Percentiles rank a stretch among this genome's conserved stretches.
Conservation (phyloP, 2,329 filamentous ascomycete species). For the Pezicula radicicola region DNA sequence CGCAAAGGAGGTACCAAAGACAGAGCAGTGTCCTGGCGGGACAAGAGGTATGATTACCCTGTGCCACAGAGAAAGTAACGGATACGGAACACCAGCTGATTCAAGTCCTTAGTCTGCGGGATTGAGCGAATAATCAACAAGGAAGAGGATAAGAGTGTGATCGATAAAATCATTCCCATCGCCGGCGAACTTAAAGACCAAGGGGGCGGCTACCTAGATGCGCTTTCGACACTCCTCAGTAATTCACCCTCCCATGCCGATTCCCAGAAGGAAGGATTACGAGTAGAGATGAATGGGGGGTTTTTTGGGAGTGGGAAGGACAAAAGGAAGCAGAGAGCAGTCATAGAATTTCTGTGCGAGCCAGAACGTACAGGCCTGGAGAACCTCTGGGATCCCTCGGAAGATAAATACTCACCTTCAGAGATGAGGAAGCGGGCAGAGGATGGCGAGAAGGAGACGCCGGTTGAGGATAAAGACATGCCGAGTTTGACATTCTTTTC, state of each 20-base stretch:
- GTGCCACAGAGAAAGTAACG: background rate
- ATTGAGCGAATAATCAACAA: slow-evolving; percentile 58
- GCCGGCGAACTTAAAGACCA: slow-evolving; percentile 65
- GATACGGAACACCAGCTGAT: slow-evolving; percentile 6
- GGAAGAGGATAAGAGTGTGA: slow-evolving; percentile 43
- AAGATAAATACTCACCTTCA: slow-evolving; percentile 47
- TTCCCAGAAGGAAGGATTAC: slow-evolving; percentile 66
- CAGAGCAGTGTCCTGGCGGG: slow-evolving; percentile 64
- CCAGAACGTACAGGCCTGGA: slow-evolving; percentile 69
- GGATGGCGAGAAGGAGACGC: slow-evolving; percentile 28
- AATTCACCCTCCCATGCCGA: slow-evolving; percentile 62
- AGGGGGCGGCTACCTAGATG: slow-evolving; percentile 60
- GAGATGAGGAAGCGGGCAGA: slow-evolving; percentile 29
- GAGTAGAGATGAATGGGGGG: slow-evolving; percentile 64
- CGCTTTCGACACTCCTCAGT: slow-evolving; percentile 63
- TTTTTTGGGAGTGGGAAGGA: slow-evolving; percentile 45
- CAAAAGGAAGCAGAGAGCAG: slow-evolving; percentile 63
- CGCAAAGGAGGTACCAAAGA: slow-evolving; percentile 50
- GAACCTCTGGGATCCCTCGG: slow-evolving; percentile 53
- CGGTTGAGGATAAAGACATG: slow-evolving; percentile 29
- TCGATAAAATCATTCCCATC: slow-evolving; percentile 64
- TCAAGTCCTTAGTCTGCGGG: slow-evolving; percentile 61
- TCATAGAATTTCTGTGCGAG: slow-evolving; percentile 86
- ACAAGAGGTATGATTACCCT: slow-evolving; percentile 55
- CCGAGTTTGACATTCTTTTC: slow-evolving; percentile 73